These are phyloP conservation scores for Ochetophila trinervis DNA, from an alignment of 306 rosid species.

Conservation along the genomic window DNA sequence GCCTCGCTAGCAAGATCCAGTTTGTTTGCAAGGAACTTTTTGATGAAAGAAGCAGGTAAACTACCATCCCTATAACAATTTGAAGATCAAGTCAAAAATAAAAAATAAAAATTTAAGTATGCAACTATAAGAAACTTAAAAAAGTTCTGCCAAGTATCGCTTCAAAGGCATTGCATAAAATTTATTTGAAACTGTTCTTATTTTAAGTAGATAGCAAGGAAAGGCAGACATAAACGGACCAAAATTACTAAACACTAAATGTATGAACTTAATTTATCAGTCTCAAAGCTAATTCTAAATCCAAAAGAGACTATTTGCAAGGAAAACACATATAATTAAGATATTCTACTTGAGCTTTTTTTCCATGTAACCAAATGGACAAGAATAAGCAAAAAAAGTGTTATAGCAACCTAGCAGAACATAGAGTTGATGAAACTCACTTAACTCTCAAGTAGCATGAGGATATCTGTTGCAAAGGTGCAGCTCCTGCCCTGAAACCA, in stretches of 20 bases:
- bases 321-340: not conserved
- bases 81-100: conserved; percentile 8
- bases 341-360: conserved; percentile 2
- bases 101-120: not conserved
- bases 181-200: not conserved
- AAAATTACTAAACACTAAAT: no score
- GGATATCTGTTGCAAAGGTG: conserved; percentile 54
- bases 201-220: not conserved
- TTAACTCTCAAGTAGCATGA: conserved; percentile 46
- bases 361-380: conserved; percentile 2
- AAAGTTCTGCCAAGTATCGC: not conserved
- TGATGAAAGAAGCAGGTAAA: conserved; percentile 42
- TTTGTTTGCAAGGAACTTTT: conserved; percentile 45
- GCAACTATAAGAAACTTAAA: not conserved
- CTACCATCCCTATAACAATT: conserved; percentile 43
- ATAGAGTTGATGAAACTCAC: conserved; percentile 40
- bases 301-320: no score
- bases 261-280: no score
- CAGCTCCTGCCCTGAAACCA: conserved; percentile 39
- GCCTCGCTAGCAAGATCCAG: conserved; percentile 52
- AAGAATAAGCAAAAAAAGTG: not conserved
- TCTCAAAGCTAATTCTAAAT: no score
- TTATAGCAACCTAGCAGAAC: not conserved
- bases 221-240: not conserved
- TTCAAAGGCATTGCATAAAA: not conserved